Evolutionary conservation across 2,329 filamentous ascomycete species (phyloP).

Genomic region (Fusarium sulawesiense): DNA sequence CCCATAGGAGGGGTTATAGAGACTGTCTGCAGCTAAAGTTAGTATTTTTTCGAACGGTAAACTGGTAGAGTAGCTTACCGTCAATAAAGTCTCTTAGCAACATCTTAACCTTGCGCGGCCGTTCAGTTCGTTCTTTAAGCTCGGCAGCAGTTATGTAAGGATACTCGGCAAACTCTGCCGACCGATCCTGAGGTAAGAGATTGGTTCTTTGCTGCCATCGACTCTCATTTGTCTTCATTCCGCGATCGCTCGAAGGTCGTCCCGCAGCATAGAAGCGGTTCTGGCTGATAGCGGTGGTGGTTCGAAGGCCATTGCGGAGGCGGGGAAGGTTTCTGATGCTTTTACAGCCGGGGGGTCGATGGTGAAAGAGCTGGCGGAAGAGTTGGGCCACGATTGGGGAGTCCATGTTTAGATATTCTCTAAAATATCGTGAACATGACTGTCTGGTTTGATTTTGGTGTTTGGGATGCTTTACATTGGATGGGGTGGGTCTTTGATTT

Average conservation of each 20-base stretch:
- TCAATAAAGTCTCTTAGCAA: constrained; percentile 97
- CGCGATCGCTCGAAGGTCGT: constrained; percentile 52
- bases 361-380: constrained; percentile 86
- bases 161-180: constrained; percentile 82
- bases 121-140: constrained; percentile 76
- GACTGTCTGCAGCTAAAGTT: constrained; percentile 70
- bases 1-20: constrained; percentile 94
- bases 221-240: constrained; percentile 68
- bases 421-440: constrained; percentile 25
- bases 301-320: constrained; percentile 41
- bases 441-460: constrained; percentile 8
- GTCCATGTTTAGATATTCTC: constrained; percentile 70
- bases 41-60: constrained; percentile 34
- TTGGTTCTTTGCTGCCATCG: constrained; percentile 88
- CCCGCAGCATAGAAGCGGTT: constrained; percentile 46
- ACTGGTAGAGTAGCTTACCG: constrained; percentile 61
- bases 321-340: constrained; percentile 42
- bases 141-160: constrained; percentile 87
- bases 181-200: constrained; percentile 79
- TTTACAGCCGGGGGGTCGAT: constrained; percentile 57
- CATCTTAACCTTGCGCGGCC: constrained; percentile 94
- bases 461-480: constrained; percentile 23
- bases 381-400: constrained; percentile 80
- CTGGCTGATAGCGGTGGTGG: constrained; percentile 30
- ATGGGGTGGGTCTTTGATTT: constrained; percentile 33